Conservation (phyloP, 371 early-diverging fungal genomes). For the Sporodiniella umbellata region DNA sequence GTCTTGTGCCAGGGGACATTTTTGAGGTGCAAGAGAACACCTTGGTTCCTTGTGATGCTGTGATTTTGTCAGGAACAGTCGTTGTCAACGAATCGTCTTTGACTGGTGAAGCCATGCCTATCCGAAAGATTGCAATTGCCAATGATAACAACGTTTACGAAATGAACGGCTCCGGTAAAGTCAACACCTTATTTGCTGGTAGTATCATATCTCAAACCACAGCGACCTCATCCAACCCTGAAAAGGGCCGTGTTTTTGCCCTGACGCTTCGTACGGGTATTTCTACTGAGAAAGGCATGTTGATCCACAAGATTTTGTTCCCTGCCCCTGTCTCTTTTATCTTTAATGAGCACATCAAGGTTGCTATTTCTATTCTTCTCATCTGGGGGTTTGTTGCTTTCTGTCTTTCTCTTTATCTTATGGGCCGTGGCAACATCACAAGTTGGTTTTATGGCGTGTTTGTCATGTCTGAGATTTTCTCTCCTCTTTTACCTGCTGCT, state of each 20-base stretch:
- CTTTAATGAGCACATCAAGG: slow-evolving; percentile 69
- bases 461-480: slow-evolving; percentile 63
- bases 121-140: slow-evolving; percentile 71
- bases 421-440: slow-evolving; percentile 27
- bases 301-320: slow-evolving; percentile 75
- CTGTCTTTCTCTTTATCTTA: slow-evolving; percentile 35
- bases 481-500: slow-evolving; percentile 69
- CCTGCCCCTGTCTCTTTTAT: slow-evolving; percentile 64
- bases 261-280: slow-evolving; percentile 75
- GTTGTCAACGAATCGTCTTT: slow-evolving; percentile 81
- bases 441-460: slow-evolving; percentile 46
- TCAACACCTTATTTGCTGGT: slow-evolving; percentile 62
- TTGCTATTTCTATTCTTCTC: slow-evolving; percentile 59
- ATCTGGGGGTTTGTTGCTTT: slow-evolving; percentile 57
- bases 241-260: slow-evolving; percentile 29
- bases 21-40: slow-evolving; percentile 30
- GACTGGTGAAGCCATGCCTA: slow-evolving; percentile 86
- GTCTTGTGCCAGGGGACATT: slow-evolving; percentile 69
- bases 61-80: slow-evolving; percentile 69
- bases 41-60: slow-evolving; percentile 58
- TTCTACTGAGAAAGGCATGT: slow-evolving; percentile 70
- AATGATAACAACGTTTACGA: slow-evolving; percentile 38
- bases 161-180: slow-evolving; percentile 37
- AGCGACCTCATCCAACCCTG: slow-evolving; percentile 5
- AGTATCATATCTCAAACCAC: slow-evolving; percentile 50